These are phyloP conservation scores for Hyphodiscus sp. DNA, from an alignment of 2,329 filamentous ascomycete species.

Conservation along the genomic window DNA sequence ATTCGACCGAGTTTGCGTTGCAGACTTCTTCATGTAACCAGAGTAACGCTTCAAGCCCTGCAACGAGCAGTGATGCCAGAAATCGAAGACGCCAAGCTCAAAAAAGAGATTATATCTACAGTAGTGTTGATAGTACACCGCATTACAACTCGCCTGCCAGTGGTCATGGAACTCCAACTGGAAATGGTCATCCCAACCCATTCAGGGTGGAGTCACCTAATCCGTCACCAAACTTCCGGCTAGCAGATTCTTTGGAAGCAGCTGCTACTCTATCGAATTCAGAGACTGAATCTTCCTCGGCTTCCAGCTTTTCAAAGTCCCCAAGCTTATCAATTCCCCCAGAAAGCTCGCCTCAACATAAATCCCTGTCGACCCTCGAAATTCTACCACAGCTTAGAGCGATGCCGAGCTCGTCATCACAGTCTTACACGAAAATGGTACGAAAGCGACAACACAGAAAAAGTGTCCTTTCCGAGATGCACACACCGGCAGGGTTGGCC, in stretches of 20 bases:
- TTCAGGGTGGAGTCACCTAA: neutral
- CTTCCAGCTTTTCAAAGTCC: neutral
- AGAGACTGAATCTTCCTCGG: neutral
- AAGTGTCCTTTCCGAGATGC: constrained; percentile 26
- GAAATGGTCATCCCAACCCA: neutral
- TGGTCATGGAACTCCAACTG: constrained; percentile 7
- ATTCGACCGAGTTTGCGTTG: constrained; percentile 9
- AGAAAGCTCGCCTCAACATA: neutral
- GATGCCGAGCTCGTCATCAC: neutral
- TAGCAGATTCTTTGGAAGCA: constrained; percentile 7
- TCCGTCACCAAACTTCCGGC: constrained; percentile 2
- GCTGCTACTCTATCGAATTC: constrained; percentile 6
- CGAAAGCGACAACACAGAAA: constrained; percentile 12
- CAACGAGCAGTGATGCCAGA: constrained; percentile 17
- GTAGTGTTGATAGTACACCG: constrained; percentile 17
- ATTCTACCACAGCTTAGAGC: neutral
- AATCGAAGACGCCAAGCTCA: constrained; percentile 21
- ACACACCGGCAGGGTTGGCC: constrained; percentile 17
- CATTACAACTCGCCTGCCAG: constrained; percentile 23
- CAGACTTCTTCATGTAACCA: constrained; percentile 6
- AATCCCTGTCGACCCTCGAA: neutral
- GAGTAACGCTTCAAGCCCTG: constrained; percentile 9
- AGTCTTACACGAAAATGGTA: constrained; percentile 8
- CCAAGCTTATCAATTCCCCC: neutral
- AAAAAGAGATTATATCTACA: constrained; percentile 26